Evolutionary conservation across 495 filamentous ascomycete species (phyloP).

Genomic region (Jackrogersella minutella): DNA sequence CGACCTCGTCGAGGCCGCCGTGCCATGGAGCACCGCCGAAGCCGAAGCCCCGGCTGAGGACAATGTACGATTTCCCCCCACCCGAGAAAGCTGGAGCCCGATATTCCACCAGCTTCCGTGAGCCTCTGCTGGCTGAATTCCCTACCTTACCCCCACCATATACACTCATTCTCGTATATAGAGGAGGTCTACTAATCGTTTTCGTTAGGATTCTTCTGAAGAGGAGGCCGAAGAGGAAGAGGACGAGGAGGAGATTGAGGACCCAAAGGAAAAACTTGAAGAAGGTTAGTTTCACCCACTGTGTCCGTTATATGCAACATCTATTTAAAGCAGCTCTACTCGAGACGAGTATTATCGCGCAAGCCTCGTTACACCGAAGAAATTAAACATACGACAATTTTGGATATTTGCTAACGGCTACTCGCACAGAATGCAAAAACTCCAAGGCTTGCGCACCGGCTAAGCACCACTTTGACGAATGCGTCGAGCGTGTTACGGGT

Average conservation of each 20-base stretch:
- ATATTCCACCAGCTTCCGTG: conserved; percentile 61
- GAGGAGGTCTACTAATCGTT: conserved; percentile 17
- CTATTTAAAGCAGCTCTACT: neutral
- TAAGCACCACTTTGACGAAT: conserved; percentile 99
- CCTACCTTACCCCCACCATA: conserved; percentile 56
- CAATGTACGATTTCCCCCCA: conserved; percentile 43
- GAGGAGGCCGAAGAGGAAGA: conserved; percentile 82
- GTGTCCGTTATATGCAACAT: conserved; percentile 47
- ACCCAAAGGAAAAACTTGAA: conserved; percentile 86
- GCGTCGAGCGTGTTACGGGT: conserved; percentile 87
- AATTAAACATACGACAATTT: neutral
- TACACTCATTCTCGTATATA: conserved; percentile 50
- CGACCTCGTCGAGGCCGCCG: conserved; percentile 63
- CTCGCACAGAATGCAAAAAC: conserved; percentile 78
- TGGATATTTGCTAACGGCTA: conserved; percentile 41
- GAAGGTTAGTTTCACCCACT: conserved; percentile 67
- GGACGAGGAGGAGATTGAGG: conserved; percentile 88
- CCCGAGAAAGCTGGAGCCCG: conserved; percentile 70
- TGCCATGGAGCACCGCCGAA: conserved; percentile 63
- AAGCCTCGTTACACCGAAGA: neutral
- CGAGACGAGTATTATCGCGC: neutral
- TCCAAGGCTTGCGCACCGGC: conserved; percentile 81
- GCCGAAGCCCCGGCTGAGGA: conserved; percentile 60
- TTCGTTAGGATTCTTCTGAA: conserved; percentile 54
- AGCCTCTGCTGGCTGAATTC: conserved; percentile 64